Evolutionary conservation across 352 stramenopile genomes (phyloP).

Genomic region (Pythium rhizo-oryzae): DNA sequence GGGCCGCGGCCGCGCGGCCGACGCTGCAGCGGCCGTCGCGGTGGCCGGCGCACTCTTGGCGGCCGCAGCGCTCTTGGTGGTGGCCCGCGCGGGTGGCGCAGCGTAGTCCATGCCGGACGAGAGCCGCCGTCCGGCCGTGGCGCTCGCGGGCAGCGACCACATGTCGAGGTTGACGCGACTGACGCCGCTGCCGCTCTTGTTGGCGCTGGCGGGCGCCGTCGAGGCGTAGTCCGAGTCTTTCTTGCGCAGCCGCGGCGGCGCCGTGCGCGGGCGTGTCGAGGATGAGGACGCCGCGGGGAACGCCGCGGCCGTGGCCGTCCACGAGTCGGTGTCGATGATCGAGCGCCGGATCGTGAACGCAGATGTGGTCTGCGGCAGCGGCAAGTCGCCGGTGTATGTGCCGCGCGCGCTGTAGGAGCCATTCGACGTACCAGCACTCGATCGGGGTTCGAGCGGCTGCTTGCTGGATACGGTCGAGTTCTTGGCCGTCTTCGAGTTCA

Average conservation of each 20-base stretch:
- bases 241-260: slow-evolving; percentile 28
- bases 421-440: background rate
- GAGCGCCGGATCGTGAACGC: slow-evolving; percentile 25
- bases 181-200: slow-evolving; percentile 16
- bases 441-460: slow-evolving; percentile 12
- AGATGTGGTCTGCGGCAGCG: slow-evolving; percentile 16
- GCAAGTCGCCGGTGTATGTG: slow-evolving; percentile 21
- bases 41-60: background rate
- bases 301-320: background rate
- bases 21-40: background rate
- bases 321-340: slow-evolving; percentile 23
- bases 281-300: background rate
- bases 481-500: background rate
- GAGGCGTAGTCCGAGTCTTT: slow-evolving; percentile 22
- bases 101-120: slow-evolving; percentile 7
- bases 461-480: slow-evolving; percentile 3
- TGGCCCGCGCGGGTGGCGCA: slow-evolving; percentile 2
- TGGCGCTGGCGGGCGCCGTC: background rate
- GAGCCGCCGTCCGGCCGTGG: slow-evolving; percentile 4
- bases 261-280: slow-evolving; percentile 23
- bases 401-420: slow-evolving; percentile 24
- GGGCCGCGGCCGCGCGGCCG: slow-evolving; percentile 28
- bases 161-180: slow-evolving; percentile 19
- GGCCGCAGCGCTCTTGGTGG: too few species aligned
- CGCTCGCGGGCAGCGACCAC: slow-evolving; percentile 12